Evolutionary conservation across 163 green algal genomes (phyloP), one percentile per base, ranked within the genome.

Genomic region (Scenedesmus sp.): DNA sequence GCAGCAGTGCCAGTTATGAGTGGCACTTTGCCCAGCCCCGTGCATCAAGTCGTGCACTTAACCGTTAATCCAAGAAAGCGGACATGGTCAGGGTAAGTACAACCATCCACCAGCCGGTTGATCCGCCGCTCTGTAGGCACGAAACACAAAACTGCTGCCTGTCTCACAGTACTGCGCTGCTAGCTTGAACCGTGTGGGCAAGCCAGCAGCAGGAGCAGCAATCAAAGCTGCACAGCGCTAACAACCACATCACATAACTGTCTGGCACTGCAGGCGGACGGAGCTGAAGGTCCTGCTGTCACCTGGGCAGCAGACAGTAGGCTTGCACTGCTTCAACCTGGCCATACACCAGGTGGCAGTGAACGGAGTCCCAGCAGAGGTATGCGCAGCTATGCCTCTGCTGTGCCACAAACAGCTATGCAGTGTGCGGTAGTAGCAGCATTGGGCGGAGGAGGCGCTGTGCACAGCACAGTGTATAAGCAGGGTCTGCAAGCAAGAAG

Each of bases 271-370:
- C 82, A 92, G 89, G 22, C 53, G 35, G 24, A 92, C 89, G 30
- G 82, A 86, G 51, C 37, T 92, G 6, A 80, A 81, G 72, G 82
- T 89, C 37, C 6, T 85, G 43, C 13, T 83, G 46, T 26, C 70
- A 24, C 46, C 89, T 22, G 81, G 82, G 4, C 82, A 89, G 82
- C 30, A 68, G 22, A 83, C 20, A 35, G 68, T 92, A 33, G 82
- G 68, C 46, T 68, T 92, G 24, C 89, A 92, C 70, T 92, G 89
- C 83, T 85, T 76, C 82, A 86, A 89, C 72, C 72, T 92, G 15
- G 33, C 1, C 51, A 46, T 92, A 20, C 73, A 80, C 26, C 46
- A 70, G 22, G 89, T 92, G 35, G 24, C 70, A 26, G 89, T 92
- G 18, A 56, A 92, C 33, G 89, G 89, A 26, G 9, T 59, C 1